A percentile compares a stretch with the other conserved stretches of the same genome.
These are phyloP conservation scores for Pseudocercospora pini-densiflorae DNA, from an alignment of 2,329 filamentous ascomycete genomes.

Conservation along the genomic window DNA sequence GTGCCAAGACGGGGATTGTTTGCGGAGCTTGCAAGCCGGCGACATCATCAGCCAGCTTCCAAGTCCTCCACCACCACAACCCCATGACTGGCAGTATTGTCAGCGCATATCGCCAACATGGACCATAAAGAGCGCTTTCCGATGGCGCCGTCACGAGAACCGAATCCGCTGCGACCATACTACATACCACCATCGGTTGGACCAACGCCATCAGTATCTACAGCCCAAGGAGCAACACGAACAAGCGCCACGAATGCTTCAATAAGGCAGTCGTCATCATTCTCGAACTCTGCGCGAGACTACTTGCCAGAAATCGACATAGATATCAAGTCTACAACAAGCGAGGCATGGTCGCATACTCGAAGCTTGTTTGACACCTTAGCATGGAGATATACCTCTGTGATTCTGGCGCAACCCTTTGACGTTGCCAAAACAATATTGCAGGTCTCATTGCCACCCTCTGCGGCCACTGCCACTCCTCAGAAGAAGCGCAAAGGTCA, in stretches of 20 bases:
- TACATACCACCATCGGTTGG: constrained; percentile 70
- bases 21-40: constrained; percentile 2
- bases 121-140: constrained; percentile 33
- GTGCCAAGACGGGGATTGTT: constrained; percentile 11
- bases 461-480: constrained; percentile 39
- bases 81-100: not conserved
- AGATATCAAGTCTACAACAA: constrained; percentile 57
- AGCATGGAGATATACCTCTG: constrained; percentile 87
- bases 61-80: not conserved
- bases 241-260: constrained; percentile 7
- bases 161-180: constrained; percentile 71
- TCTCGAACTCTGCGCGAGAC: constrained; percentile 73
- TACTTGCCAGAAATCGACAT: constrained; percentile 87
- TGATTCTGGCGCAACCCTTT: constrained; percentile 91
- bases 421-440: constrained; percentile 95
- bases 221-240: constrained; percentile 17
- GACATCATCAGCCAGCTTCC: constrained; percentile 8
- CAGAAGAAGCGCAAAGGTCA: constrained; percentile 35
- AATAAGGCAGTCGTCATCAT: constrained; percentile 41
- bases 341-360: constrained; percentile 48
- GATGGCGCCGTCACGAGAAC: constrained; percentile 53
- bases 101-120: constrained; percentile 8
- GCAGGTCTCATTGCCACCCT: constrained; percentile 67
- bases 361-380: constrained; percentile 82
- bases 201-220: constrained; percentile 18